Percentiles rank a stretch among this genome's conserved stretches.
These are phyloP conservation scores for Theileria equi DNA, from an alignment of 169 alveolate species.

Conservation along the genomic window DNA sequence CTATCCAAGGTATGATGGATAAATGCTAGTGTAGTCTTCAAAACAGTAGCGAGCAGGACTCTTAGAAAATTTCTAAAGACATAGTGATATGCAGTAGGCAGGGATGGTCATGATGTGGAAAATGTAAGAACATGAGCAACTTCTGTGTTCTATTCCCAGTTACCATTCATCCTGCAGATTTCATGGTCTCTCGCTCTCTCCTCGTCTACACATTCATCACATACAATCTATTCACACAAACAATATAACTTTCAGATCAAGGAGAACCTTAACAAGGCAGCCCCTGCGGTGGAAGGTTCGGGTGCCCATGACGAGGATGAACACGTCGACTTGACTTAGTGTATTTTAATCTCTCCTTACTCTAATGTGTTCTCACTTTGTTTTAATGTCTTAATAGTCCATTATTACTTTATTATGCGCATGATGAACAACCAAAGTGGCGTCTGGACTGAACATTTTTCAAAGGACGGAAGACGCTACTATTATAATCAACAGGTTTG, in stretches of 20 bases:
- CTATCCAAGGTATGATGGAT: conserved; percentile 36
- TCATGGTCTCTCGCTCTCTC: too few relatives aligned
- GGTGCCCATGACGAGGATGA: conserved; percentile 25
- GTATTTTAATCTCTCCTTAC: not conserved
- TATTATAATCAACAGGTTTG: conserved; percentile 71
- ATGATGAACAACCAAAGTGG: not conserved
- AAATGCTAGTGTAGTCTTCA: too few relatives aligned
- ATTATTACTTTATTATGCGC: not conserved
- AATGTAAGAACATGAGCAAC: too few relatives aligned
- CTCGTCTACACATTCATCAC: too few relatives aligned
- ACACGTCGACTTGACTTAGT: conserved; percentile 47
- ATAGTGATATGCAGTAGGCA: too few relatives aligned
- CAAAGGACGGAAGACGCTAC: conserved; percentile 79
- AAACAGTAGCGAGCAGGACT: too few relatives aligned
- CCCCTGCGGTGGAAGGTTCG: not conserved
- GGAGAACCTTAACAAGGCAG: conserved; percentile 36
- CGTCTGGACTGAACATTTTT: conserved; percentile 77
- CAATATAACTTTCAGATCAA: conserved; percentile 11
- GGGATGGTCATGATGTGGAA: too few relatives aligned
- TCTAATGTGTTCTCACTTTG: not conserved
- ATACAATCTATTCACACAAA: too few relatives aligned
- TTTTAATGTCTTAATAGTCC: not conserved
- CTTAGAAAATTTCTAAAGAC: too few relatives aligned
- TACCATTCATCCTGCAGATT: too few relatives aligned
- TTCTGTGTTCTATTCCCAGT: too few relatives aligned